Base-by-base conservation (phyloP, 2,329 filamentous ascomycete species). In the Penicillium palitans region DNA sequence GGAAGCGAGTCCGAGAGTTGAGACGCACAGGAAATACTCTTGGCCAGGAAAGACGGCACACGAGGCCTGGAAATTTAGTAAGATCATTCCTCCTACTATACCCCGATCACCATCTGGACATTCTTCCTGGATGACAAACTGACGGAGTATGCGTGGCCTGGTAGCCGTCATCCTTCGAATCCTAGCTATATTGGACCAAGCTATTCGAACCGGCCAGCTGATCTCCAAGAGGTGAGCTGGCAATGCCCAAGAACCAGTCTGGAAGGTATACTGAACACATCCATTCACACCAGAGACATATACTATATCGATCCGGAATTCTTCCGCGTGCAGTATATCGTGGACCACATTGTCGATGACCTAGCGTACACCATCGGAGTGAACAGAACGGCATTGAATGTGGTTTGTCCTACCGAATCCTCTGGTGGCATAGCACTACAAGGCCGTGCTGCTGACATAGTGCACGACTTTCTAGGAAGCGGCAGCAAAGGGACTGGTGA, bases 291-390 rank as follows among this genome's bases (percentile, higher is more conserved):
- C 58, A 87, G 86, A 61, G 86, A 88, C 62, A 82, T 88, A 31
- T 88, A 84, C 65, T 88, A 88, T 67, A 81, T 79, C 50, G 83
- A 87, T 60, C 84, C 85, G 1, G 77, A 78, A 41, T 77, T 86
- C 9, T 88, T 88, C 65, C 77, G 79, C 41, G 82, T 79, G 39
- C 86, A 88, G 64, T 67, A 72, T 15, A 74, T 81, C 1, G 84
- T 88, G 3, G 82, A 88, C 69, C 76, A 76, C 51, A 83, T 83
- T 54, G 76, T 88, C 12, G 86, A 88, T 66, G 83, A 86, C 61
- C 75, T 88, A 53, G 84, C 85, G 2, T 81, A 78, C 63, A 87
- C 85, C 0, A 82, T 88, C 61, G 79, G 79, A 5, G 79, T 87
- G 15, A 75, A 81, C 49, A 77, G 86, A 60, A 72, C 75, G 17